Base-by-base conservation (phyloP, 345 rosid species). In the Brassica juncea region DNA sequence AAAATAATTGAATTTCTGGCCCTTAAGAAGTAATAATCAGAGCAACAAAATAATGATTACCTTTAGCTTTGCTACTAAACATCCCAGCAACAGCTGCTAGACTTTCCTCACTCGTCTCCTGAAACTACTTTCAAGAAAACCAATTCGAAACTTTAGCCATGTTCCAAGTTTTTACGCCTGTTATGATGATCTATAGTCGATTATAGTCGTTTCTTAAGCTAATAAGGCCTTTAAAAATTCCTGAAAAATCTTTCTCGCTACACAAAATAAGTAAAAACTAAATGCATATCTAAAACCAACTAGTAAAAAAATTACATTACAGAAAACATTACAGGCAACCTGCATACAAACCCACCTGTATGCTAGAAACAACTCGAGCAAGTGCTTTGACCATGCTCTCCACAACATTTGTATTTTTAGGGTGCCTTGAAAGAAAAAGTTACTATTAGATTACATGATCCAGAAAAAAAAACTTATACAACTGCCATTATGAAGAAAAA, bases 11-110 rank as follows among this genome's bases (percentile, higher is more conserved):
- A 39, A 72, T 65, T 16, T 39, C 55, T 55, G 35, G 15, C 37
- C 15, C 58, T 32, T 1, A 73, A n/a, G 27, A 30, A 73, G 44
- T 72, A 65, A 67, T 62, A 71, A 31, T 52, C 44, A 34, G 2
- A 57, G 57, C 32, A 64, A 64, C 71, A 76, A 60, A 23, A 25
- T 66, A 31, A 84, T 73, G 63, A 66, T 76, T 82, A 94, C 99
- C 99, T 91, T 95, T 95, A 61, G 99, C 98, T 88, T 95, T 95
- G 92, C 99, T 95, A 83, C 91, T 95, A 85, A 95, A 95, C 99
- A 95, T 95, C 87, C 98, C 99, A 14, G 99, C 98, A 82, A 95
- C 97, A 83, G 99, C 98, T 37, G 89, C 87, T 79, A 95, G 84
- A 88, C 93, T 92, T 85, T 93, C 98, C 76, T 95, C 99, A 83